A percentile compares a stretch with the other conserved stretches of the same genome.
phyloP scores from a whole-genome alignment of 441 rosid species.

The Flueggea neowawraea region DNA sequence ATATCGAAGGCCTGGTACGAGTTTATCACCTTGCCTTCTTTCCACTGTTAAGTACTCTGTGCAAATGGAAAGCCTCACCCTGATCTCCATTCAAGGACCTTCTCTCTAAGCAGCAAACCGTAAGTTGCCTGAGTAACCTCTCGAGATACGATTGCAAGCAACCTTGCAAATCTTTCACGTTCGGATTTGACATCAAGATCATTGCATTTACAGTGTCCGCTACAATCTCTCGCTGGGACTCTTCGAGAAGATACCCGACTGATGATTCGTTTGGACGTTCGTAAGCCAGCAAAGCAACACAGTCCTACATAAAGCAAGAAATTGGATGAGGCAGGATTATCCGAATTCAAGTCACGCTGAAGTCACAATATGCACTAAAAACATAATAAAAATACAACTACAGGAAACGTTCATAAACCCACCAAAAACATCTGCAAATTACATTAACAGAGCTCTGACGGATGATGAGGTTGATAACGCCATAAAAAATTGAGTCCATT shows the following conservation, averaged over 20 bases:
- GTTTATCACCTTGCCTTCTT: conserved; percentile 30
- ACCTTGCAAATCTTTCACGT: conserved; percentile 39
- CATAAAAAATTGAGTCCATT: too few relatives aligned
- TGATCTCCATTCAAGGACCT: conserved; percentile 67
- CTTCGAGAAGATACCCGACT: conserved; percentile 73
- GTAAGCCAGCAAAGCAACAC: conserved; percentile 79
- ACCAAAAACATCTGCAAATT: too few relatives aligned
- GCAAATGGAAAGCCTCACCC: conserved; percentile 70
- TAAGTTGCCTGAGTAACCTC: conserved; percentile 68
- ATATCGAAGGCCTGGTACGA: conserved; percentile 3
- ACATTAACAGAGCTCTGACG: too few relatives aligned
- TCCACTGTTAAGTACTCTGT: conserved; percentile 36
- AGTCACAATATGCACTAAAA: neutral
- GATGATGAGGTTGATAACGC: too few relatives aligned
- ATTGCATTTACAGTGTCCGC: conserved; percentile 84
- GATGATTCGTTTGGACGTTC: conserved; percentile 62
- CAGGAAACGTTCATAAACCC: too few relatives aligned
- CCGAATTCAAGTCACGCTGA: neutral
- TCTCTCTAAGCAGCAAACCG: conserved; percentile 64
- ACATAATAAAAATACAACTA: too few relatives aligned
- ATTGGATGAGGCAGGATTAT: conserved; percentile 8
- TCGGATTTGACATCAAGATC: conserved; percentile 69
- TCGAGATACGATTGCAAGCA: conserved; percentile 61
- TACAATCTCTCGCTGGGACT: conserved; percentile 74
- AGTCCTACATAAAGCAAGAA: conserved; percentile 42